Conservation (phyloP, 345 rosid species). For the Brassica nigra region DNA sequence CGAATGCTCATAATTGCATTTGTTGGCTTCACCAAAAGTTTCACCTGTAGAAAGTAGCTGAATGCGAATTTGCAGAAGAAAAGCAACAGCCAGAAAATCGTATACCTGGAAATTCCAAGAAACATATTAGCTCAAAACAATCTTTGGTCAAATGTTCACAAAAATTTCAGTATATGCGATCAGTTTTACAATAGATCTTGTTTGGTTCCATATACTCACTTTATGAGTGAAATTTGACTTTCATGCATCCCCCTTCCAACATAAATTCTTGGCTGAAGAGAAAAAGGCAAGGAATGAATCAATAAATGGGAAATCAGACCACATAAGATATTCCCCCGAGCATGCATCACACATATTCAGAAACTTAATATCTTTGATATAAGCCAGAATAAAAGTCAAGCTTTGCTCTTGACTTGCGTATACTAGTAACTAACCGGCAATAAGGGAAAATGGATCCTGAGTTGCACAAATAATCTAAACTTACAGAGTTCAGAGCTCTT, state of each 20-base stretch:
- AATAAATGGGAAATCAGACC: constrained; percentile 28
- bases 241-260: constrained; percentile 99
- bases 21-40: constrained; percentile 88
- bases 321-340: constrained; percentile 13
- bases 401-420: constrained; percentile 10
- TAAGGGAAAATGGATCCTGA: not conserved
- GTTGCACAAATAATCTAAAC: not conserved
- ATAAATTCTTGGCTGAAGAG: constrained; percentile 85
- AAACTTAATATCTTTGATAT: constrained; percentile 11
- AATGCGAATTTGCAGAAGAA: constrained; percentile 66
- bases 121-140: constrained; percentile 18
- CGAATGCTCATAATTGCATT: constrained; percentile 75
- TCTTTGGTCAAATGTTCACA: constrained; percentile 13
- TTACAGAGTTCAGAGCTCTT: constrained; percentile 3
- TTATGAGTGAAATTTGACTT: constrained; percentile 84
- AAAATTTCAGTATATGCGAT: constrained; percentile 13
- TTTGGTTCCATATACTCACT: constrained; percentile 56
- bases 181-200: constrained; percentile 2
- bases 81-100: constrained; percentile 84
- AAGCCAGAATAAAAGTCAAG: constrained; percentile 2
- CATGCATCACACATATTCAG: constrained; percentile 8
- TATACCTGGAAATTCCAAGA: constrained; percentile 64
- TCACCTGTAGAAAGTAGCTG: constrained; percentile 88
- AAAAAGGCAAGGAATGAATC: constrained; percentile 27
- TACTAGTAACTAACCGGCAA: constrained; percentile 12